Percentiles rank a stretch among this genome's conserved stretches.
Evolutionary conservation across 352 stramenopile species (phyloP).

Genomic region (Globisporangium polare): DNA sequence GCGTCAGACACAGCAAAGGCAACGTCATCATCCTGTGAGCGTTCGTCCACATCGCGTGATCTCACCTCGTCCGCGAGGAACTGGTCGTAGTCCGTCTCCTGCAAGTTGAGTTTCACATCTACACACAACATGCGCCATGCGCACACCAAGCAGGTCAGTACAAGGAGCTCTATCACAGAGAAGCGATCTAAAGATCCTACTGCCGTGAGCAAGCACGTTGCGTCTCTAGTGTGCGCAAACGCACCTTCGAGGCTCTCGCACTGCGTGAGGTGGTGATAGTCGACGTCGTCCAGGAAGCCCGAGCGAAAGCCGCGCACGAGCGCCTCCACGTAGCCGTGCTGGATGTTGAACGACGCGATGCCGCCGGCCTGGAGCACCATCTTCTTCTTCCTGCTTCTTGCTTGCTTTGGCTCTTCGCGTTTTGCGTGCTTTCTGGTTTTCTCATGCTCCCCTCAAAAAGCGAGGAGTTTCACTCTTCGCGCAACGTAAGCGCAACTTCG

Average conservation of each 20-base stretch:
- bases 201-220: neutral
- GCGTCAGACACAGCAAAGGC: conserved; percentile 23
- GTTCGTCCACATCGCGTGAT: neutral
- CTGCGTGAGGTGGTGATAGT: conserved; percentile 89
- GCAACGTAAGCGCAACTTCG: neutral
- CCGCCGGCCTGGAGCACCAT: conserved; percentile 80
- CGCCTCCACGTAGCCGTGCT: conserved; percentile 97
- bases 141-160: neutral
- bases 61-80: conserved; percentile 92
- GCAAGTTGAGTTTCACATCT: conserved; percentile 94
- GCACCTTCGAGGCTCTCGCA: conserved; percentile 89
- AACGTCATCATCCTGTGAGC: conserved; percentile 23
- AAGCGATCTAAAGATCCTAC: conserved; percentile 14
- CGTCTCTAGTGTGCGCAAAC: neutral
- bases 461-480: neutral
- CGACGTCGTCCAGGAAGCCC: conserved; percentile 85
- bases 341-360: conserved; percentile 97
- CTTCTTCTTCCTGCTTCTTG: conserved; percentile 3
- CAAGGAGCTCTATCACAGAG: neutral
- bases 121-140: neutral
- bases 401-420: neutral
- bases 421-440: neutral
- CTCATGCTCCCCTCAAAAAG: neutral
- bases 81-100: conserved; percentile 98
- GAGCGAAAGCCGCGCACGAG: conserved; percentile 95